Evolutionary conservation across 2,329 filamentous ascomycete species (phyloP), one percentile per base, ranked within the genome.

Genomic region (Periconia sp.): DNA sequence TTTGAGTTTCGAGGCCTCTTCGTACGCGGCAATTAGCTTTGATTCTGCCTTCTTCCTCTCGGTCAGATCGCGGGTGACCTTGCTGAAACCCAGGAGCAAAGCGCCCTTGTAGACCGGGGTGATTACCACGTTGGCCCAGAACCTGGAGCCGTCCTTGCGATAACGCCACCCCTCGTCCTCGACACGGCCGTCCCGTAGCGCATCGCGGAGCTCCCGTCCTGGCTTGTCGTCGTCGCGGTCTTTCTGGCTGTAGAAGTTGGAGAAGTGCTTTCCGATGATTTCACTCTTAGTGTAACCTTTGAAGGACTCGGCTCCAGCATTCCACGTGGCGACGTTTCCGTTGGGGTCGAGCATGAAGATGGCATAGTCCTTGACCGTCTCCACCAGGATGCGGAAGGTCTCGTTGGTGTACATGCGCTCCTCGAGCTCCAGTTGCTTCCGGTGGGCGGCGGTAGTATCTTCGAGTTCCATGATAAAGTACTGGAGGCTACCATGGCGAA

Each of bases 1-100:
- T 61, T 85, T 85, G 44, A 85, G 64, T 51, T 79, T 79, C n/a
- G 80, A 78, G n/a, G 81, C 78, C 61, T 85, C 81, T 55, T 85
- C 81, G 50, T 80, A 83, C 2, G 80, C 81, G 9, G 75, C 66
- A 30, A 83, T 79, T 13, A 83, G 64, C 3, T 75, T 75, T n/a
- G 74, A 65, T 57, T 84, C 81, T 10, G 77, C 75, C 30, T 76
- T 76, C 42, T 78, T 78, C 18, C 79, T 72, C 52, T 83, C 80
- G 0, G 78, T 81, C 50, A 83, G 54, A 50, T 84, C 79, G 17
- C 81, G 73, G 1, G 80, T 83, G 26, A 84, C 76, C 56, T 83
- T 84, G 54, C 77, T 78, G 48, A 81, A 84, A 10, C 81, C 81
- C 8, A 83, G 69, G 40, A 82, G 78, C 5, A 73, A 68, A 17